Conservation (phyloP, 108 stramenopile genomes). For the Fragilaria radians region DNA sequence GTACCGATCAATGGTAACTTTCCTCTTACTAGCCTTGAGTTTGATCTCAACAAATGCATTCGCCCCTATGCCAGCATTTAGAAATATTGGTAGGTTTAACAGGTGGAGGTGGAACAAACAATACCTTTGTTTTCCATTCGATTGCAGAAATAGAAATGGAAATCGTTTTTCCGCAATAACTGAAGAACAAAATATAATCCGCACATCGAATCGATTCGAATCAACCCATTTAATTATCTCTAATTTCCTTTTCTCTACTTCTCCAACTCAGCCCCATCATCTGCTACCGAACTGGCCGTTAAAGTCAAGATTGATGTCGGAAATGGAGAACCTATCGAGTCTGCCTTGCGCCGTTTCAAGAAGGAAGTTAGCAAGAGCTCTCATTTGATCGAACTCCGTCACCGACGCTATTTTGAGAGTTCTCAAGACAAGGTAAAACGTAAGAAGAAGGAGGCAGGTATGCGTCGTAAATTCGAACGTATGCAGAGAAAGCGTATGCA, state of each 20-base stretch:
- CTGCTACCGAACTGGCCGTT: slow-evolving; percentile 42
- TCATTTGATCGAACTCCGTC: slow-evolving; percentile 84
- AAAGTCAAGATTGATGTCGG: slow-evolving; percentile 67
- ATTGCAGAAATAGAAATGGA: not conserved
- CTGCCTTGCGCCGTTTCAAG: slow-evolving; percentile 86
- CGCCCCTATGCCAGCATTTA: too few relatives aligned
- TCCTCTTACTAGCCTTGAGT: too few relatives aligned
- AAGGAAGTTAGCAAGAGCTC: slow-evolving; percentile 86
- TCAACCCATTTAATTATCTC: not conserved
- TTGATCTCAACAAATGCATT: too few relatives aligned
- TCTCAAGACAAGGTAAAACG: slow-evolving; percentile 83
- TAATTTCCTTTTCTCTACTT: slow-evolving; percentile 1
- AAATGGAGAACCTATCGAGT: slow-evolving; percentile 85
- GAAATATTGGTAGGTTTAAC: too few relatives aligned
- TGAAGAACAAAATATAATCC: not conserved
- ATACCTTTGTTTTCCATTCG: slow-evolving; percentile 2
- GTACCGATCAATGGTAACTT: too few relatives aligned
- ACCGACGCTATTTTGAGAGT: slow-evolving; percentile 85
- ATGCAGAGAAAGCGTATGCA: slow-evolving; percentile 76
- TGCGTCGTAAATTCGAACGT: slow-evolving; percentile 83
- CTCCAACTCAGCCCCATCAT: slow-evolving; percentile 1
- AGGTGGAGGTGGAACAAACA: too few relatives aligned
- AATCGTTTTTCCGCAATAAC: not conserved
- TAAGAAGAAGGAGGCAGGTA: slow-evolving; percentile 83
- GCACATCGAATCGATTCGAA: not conserved